These are phyloP conservation scores for Ottelia alismoides DNA, from an alignment of 106 monocot genomes.

Conservation along the genomic window DNA sequence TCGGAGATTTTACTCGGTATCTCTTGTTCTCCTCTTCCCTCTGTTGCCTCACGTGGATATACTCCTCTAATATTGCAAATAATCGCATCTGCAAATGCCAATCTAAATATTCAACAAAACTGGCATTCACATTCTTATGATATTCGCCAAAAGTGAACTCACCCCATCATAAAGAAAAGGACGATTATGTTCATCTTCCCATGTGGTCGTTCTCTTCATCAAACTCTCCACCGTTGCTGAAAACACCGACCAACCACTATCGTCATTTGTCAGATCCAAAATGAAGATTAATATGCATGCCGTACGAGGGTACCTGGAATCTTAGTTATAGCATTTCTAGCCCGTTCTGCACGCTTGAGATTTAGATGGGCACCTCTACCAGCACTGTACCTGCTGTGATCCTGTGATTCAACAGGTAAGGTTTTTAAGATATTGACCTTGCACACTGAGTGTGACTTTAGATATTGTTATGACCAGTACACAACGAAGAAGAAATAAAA, in stretches of 20 bases:
- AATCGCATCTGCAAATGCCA: conserved; percentile 73
- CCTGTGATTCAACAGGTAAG: no score
- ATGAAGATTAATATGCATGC: background rate
- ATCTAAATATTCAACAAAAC: conserved; percentile 42
- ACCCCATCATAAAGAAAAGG: conserved; percentile 95
- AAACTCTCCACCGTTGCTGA: conserved; percentile 76
- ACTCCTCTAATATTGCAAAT: conserved; percentile 75
- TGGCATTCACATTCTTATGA: conserved; percentile 46
- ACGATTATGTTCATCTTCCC: conserved; percentile 68
- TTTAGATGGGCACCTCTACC: conserved; percentile 79
- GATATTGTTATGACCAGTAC: no score
- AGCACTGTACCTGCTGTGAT: conserved; percentile 58
- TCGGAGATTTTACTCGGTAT: conserved; percentile 29
- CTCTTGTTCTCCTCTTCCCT: conserved; percentile 79
- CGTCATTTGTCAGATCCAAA: background rate
- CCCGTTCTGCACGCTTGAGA: conserved; percentile 79
- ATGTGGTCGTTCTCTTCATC: conserved; percentile 52
- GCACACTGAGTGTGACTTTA: no score
- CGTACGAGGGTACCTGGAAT: conserved; percentile 59
- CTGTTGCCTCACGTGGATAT: conserved; percentile 52
- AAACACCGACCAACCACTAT: background rate
- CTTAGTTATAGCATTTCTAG: conserved; percentile 57
- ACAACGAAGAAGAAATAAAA: no score
- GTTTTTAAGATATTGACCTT: no score
- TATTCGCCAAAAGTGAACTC: background rate